Base-by-base conservation (phyloP, 345 rosid species). In the Carallia pectinifolia region DNA sequence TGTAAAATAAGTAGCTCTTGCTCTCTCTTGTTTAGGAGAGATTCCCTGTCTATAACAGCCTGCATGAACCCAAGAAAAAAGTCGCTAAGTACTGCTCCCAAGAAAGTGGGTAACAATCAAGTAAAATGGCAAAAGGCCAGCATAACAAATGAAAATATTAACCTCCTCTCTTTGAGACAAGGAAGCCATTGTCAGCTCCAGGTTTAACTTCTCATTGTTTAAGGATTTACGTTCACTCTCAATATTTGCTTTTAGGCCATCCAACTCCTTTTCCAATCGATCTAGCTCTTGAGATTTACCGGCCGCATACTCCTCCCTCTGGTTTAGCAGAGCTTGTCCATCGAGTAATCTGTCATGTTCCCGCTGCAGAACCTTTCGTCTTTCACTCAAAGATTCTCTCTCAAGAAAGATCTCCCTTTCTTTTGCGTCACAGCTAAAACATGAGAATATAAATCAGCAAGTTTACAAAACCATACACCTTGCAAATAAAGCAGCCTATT, bases 271-370 rank as follows among this genome's bases (percentile, higher is more conserved):
- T 61, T 87, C 87, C 55, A 85, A 66, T 69, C 60, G 87, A 77
- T 73, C 78, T 70, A 92, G 67, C 75, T 95, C 97, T 76, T 84
- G 89, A 64, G 89, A 82, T 81, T 85, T 87, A 65, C 77, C 75
- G 69, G 85, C 85, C 71, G 90, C 81, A 77, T 85, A 75, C 23
- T 88, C 97, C 84, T 95, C 98, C 82, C 98, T 88, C 78, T 87
- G 90, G 78, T 87, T 92, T 67, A 92, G 85, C 13, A 80, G 83
- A 73, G 84, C 78, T 79, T 92, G 94, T 58, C 84, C 88, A 72
- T 92, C 92, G 53, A 92, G 86, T 67, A 95, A 78, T 39, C 88
- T 80, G 81, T 88, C 89, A 48, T 92, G 91, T 80, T 90, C 98
- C 81, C 85, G 85, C 76, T 89, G 91, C 83, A 95, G 71, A 73